Conservation (phyloP, 805 yeast species). For the Candida adriatica region DNA sequence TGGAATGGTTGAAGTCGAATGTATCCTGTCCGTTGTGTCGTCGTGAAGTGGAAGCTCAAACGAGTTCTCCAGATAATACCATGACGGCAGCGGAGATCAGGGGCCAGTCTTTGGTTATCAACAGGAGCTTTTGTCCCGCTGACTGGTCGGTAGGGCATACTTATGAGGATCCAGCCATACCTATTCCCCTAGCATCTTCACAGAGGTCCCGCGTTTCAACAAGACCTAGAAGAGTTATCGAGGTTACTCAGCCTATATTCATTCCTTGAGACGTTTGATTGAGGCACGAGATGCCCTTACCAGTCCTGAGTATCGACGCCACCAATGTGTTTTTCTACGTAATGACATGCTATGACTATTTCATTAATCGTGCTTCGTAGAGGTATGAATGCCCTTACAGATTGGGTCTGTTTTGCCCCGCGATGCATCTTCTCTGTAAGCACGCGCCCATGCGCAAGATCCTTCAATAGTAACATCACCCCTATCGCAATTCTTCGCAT, state of each 20-base stretch:
- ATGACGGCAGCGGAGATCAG: constrained; percentile 5
- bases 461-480: too few species aligned
- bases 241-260: constrained; percentile 2
- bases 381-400: too few species aligned
- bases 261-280: too few species aligned
- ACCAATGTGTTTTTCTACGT: too few species aligned
- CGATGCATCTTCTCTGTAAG: too few species aligned
- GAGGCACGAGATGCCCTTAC: too few species aligned
- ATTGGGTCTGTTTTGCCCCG: too few species aligned
- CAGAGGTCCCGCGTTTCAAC: not conserved
- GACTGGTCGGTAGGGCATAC: constrained; percentile 16
- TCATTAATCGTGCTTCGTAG: too few species aligned
- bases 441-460: too few species aligned
- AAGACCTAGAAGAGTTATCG: constrained; percentile 6
- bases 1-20: constrained; percentile 71
- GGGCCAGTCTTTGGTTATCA: constrained; percentile 11
- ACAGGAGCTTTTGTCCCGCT: constrained; percentile 13
- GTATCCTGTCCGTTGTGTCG: constrained; percentile 66
- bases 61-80: constrained; percentile 1
- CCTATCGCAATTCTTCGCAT: too few species aligned
- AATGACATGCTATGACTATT: too few species aligned
- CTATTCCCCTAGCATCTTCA: constrained; percentile 11
- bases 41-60: constrained; percentile 17
- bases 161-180: constrained; percentile 16
- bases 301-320: too few species aligned